Percentiles rank a stretch among this genome's conserved stretches.
phyloP scores from a whole-genome alignment of 202 grass and related monocot genomes.

The Elaeis oleifera region DNA sequence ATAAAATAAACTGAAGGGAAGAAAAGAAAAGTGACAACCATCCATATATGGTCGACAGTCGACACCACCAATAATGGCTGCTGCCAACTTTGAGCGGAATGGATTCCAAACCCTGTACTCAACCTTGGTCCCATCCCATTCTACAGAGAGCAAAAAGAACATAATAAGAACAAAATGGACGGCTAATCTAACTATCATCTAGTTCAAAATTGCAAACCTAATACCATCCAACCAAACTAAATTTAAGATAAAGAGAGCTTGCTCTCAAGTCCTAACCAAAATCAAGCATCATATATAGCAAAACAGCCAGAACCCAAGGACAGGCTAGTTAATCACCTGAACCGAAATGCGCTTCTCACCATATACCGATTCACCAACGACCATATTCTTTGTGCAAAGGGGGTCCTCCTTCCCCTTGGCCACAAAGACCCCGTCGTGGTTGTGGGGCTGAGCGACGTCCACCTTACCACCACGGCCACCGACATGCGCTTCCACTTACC shows the following conservation, averaged over 20 bases:
- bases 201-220: not conserved
- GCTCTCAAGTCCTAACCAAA: too few species aligned
- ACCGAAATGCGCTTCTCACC: conserved; percentile 78
- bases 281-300: too few species aligned
- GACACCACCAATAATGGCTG: conserved; percentile 75
- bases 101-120: conserved; percentile 92
- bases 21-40: conserved; percentile 32
- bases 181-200: too few species aligned
- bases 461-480: too few species aligned
- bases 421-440: conserved; percentile 74
- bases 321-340: conserved; percentile 27
- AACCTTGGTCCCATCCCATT: conserved; percentile 62
- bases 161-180: not conserved
- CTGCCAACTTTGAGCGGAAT: conserved; percentile 79
- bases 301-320: too few species aligned
- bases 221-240: not conserved
- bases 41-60: conserved; percentile 89
- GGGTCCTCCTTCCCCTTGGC: conserved; percentile 85
- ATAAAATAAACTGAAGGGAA: not conserved
- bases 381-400: conserved; percentile 91
- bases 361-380: conserved; percentile 62
- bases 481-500: too few species aligned
- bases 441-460: conserved; percentile 44
- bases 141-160: conserved; percentile 16
- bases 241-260: not conserved